Evolutionary conservation across 129 eudicot species (phyloP).

Genomic region (Saposhnikovia divaricata): DNA sequence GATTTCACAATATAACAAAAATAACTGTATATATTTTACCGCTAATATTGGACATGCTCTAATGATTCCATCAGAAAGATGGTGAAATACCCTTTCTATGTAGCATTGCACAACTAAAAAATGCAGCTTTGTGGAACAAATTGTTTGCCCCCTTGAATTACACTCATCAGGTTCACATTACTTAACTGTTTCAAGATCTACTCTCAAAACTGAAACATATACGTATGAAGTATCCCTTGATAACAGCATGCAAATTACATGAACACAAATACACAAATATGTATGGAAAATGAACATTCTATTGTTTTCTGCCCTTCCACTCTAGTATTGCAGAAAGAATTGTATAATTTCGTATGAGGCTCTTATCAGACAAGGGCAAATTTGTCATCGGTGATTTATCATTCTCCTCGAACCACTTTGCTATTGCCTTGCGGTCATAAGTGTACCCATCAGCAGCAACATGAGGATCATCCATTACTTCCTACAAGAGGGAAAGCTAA

Average conservation of each 20-base stretch:
- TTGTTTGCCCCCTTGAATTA: not conserved
- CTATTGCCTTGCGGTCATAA: constrained; percentile 67
- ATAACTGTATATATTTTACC: too few species aligned
- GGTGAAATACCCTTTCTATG: not conserved
- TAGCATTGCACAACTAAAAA: too few species aligned
- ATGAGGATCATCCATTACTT: constrained; percentile 82
- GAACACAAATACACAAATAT: not conserved
- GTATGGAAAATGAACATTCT: not conserved
- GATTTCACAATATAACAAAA: too few species aligned
- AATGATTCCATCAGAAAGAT: too few species aligned
- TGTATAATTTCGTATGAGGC: constrained; percentile 57
- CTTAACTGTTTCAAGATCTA: not conserved
- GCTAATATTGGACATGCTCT: too few species aligned
- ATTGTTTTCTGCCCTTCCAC: constrained; percentile 55
- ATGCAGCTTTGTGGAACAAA: not conserved
- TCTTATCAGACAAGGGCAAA: constrained; percentile 41
- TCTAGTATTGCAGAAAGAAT: constrained; percentile 70
- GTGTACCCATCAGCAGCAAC: constrained; percentile 96
- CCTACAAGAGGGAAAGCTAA: constrained; percentile 26
- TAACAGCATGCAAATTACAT: not conserved
- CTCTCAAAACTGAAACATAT: not conserved
- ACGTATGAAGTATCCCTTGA: not conserved
- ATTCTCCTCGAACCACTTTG: constrained; percentile 56
- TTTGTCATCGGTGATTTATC: constrained; percentile 72
- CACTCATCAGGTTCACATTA: not conserved